phyloP scores from a whole-genome alignment of 1,139 yeast genomes.

The Magnusiomyces fungicola region DNA sequence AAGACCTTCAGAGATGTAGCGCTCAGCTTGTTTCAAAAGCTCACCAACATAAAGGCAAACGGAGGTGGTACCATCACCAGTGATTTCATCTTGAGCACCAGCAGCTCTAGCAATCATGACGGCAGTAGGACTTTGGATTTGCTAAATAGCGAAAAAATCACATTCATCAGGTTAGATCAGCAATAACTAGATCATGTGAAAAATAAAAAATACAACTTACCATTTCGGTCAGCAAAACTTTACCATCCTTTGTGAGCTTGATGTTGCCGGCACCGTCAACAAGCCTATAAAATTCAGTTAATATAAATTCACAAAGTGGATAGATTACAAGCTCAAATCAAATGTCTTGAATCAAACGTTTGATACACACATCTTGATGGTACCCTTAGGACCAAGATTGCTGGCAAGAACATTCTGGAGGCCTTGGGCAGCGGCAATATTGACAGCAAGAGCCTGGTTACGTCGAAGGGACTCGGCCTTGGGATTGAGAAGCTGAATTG shows the following conservation, averaged over 20 bases:
- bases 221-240: slow-evolving; percentile 89
- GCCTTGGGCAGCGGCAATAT: slow-evolving; percentile 95
- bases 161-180: no score
- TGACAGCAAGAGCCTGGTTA: slow-evolving; percentile 90
- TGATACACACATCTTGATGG: slow-evolving; percentile 58
- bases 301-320: background rate
- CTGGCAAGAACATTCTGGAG: slow-evolving; percentile 86
- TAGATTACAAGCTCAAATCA: background rate
- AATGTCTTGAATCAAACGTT: background rate
- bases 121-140: slow-evolving; percentile 99
- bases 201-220: background rate
- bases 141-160: slow-evolving; percentile 31
- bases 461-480: slow-evolving; percentile 95
- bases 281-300: slow-evolving; percentile 28
- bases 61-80: slow-evolving; percentile 99
- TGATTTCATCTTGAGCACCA: slow-evolving; percentile 95
- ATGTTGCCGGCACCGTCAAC: slow-evolving; percentile 97
- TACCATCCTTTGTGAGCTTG: slow-evolving; percentile 95
- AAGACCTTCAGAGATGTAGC: slow-evolving; percentile 86
- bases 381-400: slow-evolving; percentile 95
- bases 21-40: slow-evolving; percentile 85
- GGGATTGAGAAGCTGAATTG: slow-evolving; percentile 88
- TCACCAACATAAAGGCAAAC: slow-evolving; percentile 95
- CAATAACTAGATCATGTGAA: background rate
- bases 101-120: slow-evolving; percentile 98